A percentile compares a stretch with the other conserved stretches of the same genome.
These are phyloP conservation scores for Saccharomycopsis amapae DNA, from an alignment of 805 yeast genomes.

Conservation along the genomic window DNA sequence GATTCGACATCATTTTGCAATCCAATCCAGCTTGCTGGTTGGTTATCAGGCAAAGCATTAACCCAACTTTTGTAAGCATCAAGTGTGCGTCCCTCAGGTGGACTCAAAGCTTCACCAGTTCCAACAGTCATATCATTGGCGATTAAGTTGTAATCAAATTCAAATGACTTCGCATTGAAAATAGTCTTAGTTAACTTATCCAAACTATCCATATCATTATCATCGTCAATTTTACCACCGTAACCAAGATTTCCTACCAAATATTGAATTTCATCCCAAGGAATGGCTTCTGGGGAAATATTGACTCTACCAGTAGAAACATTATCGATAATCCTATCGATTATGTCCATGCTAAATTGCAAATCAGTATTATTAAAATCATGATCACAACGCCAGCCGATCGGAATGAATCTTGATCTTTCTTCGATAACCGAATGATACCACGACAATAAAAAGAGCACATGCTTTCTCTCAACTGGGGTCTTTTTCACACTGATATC, in stretches of 20 bases:
- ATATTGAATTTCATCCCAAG: conserved; percentile 47
- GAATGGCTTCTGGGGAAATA: conserved; percentile 39
- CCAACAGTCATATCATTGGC: conserved; percentile 24
- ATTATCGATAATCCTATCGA: conserved; percentile 35
- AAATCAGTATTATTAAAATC: conserved; percentile 76
- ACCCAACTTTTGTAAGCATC: conserved; percentile 44
- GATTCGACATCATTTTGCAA: conserved; percentile 38
- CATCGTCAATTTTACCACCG: conserved; percentile 45
- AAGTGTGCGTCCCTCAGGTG: conserved; percentile 42
- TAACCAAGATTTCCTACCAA: conserved; percentile 51
- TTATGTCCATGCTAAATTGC: conserved; percentile 38
- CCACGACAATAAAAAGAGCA: conserved; percentile 59
- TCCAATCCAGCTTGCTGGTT: conserved; percentile 50
- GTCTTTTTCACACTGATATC: conserved; percentile 20
- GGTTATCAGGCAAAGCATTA: conserved; percentile 40
- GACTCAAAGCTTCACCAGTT: conserved; percentile 24
- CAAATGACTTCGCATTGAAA: conserved; percentile 37
- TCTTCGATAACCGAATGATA: conserved; percentile 58
- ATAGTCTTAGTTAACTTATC: conserved; percentile 30
- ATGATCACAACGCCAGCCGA: conserved; percentile 53
- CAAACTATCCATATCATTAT: conserved; percentile 35
- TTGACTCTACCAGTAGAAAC: conserved; percentile 29
- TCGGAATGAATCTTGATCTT: conserved; percentile 50
- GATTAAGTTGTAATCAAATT: conserved; percentile 36
- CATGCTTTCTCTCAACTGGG: conserved; percentile 40